phyloP scores from a whole-genome alignment of 129 eudicot genomes.

The Dittrichia graveolens region DNA sequence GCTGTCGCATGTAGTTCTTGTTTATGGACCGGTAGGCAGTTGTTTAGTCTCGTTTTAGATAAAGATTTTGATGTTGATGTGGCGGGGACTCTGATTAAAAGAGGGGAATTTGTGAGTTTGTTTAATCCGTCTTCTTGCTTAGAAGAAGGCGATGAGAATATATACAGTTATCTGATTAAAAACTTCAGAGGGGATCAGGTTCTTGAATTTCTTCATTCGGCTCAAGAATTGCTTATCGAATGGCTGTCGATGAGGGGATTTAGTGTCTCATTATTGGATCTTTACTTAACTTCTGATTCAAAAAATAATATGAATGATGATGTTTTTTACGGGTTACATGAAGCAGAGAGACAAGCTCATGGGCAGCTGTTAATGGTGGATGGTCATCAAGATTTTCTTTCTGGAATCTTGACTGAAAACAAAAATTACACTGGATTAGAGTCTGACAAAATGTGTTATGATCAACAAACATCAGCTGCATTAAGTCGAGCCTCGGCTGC shows the following conservation, averaged over 20 bases:
- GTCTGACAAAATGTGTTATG: conserved; percentile 30
- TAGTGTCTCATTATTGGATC: conserved; percentile 81
- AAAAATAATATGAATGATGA: conserved; percentile 62
- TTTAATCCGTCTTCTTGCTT: conserved; percentile 66
- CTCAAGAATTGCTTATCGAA: conserved; percentile 80
- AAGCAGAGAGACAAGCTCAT: conserved; percentile 63
- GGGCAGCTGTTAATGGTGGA: conserved; percentile 63
- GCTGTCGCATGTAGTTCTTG: conserved; percentile 11
- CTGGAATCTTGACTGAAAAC: conserved; percentile 37
- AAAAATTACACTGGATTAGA: conserved; percentile 24
- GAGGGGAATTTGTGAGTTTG: conserved; percentile 64
- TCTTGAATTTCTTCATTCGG: conserved; percentile 62
- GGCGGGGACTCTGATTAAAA: conserved; percentile 46
- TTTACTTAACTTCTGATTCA: conserved; percentile 65
- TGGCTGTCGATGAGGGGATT: conserved; percentile 87
- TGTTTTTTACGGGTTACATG: conserved; percentile 62
- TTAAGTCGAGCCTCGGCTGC: conserved; percentile 61
- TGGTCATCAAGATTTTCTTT: conserved; percentile 46
- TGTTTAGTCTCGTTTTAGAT: conserved; percentile 69
- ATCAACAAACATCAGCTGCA: conserved; percentile 67
- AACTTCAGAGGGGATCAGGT: conserved; percentile 39
- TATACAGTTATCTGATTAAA: conserved; percentile 49
- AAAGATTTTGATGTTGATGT: conserved; percentile 47
- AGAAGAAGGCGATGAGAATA: conserved; percentile 55
- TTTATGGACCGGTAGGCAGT: conserved; percentile 87